A percentile compares a stretch with the other conserved stretches of the same genome.
These are phyloP conservation scores for Lachnellula cervina DNA, from an alignment of 2,329 filamentous ascomycete species.

Conservation along the genomic window DNA sequence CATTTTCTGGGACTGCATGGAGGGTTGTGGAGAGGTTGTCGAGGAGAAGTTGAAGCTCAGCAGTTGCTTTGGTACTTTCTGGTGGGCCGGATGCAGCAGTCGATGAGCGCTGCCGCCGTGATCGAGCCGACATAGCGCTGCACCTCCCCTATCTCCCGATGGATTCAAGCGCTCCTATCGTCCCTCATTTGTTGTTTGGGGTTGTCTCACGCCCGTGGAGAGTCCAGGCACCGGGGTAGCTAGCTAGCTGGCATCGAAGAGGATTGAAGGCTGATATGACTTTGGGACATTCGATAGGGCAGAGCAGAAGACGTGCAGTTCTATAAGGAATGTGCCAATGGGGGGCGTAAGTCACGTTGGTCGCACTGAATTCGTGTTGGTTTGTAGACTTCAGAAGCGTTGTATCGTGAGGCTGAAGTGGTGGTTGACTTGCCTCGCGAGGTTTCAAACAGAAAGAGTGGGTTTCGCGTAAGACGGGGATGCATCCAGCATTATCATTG, in stretches of 20 bases:
- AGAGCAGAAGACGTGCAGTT: background rate
- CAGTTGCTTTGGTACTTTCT: slow-evolving; percentile 54
- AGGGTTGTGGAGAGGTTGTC: slow-evolving; percentile 38
- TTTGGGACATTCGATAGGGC: background rate
- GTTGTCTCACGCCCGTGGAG: slow-evolving; percentile 16
- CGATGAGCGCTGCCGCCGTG: slow-evolving; percentile 58
- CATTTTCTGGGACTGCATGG: slow-evolving; percentile 12
- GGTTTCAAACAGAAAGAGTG: slow-evolving; percentile 9
- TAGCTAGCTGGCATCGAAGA: slow-evolving; percentile 18
- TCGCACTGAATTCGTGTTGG: background rate
- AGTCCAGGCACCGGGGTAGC: slow-evolving; percentile 17
- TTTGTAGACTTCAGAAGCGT: background rate
- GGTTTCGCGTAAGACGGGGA: slow-evolving; percentile 1
- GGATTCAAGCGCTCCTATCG: slow-evolving; percentile 13
- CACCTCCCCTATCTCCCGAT: slow-evolving; percentile 28
- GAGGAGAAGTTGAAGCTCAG: slow-evolving; percentile 53
- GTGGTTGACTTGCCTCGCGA: slow-evolving; percentile 10
- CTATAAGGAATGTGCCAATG: background rate
- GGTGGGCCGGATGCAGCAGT: slow-evolving; percentile 55
- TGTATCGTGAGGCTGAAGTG: slow-evolving; percentile 17
- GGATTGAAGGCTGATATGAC: background rate
- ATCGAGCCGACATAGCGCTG: slow-evolving; percentile 46
- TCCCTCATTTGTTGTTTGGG: slow-evolving; percentile 22
- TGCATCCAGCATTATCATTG: background rate
- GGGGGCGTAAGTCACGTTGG: background rate